phyloP scores from a whole-genome alignment of 805 yeast species.

The Blastobotrys muscicola region DNA sequence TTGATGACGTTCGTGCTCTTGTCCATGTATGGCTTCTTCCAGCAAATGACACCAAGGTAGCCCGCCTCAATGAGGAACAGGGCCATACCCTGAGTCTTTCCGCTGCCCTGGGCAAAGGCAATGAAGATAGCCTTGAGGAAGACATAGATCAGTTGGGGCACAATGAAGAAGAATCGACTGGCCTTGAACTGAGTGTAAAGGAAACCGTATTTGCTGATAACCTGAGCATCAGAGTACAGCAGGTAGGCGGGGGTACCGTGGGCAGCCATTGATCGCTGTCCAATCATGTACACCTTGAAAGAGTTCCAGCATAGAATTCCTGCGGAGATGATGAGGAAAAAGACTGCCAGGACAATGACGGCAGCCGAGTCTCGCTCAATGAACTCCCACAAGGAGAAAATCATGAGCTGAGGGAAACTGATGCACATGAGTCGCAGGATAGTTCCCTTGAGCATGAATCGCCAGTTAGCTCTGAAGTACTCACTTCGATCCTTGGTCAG shows the following conservation, averaged over 20 bases:
- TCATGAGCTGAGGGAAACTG: slow-evolving; percentile 73
- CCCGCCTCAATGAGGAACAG: slow-evolving; percentile 67
- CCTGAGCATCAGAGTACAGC: slow-evolving; percentile 64
- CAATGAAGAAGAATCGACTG: slow-evolving; percentile 73
- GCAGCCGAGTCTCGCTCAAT: slow-evolving; percentile 77
- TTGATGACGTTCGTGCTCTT: slow-evolving; percentile 70
- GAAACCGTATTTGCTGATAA: slow-evolving; percentile 76
- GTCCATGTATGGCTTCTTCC: slow-evolving; percentile 68
- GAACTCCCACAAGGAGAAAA: slow-evolving; percentile 84
- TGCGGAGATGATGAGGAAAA: slow-evolving; percentile 54
- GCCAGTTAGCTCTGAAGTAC: slow-evolving; percentile 49
- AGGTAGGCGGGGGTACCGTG: slow-evolving; percentile 81
- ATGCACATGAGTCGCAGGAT: slow-evolving; percentile 69
- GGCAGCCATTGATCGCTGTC: slow-evolving; percentile 45
- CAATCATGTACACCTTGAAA: slow-evolving; percentile 55
- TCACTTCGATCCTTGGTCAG: slow-evolving; percentile 36
- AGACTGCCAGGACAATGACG: slow-evolving; percentile 68
- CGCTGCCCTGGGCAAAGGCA: slow-evolving; percentile 69
- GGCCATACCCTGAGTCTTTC: slow-evolving; percentile 71
- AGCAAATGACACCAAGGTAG: slow-evolving; percentile 55
- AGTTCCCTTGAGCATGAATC: slow-evolving; percentile 61
- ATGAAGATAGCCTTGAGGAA: slow-evolving; percentile 64
- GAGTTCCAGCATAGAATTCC: slow-evolving; percentile 57
- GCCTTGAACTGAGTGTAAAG: slow-evolving; percentile 86
- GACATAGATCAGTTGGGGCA: slow-evolving; percentile 49